Base-by-base conservation (phyloP, 768 basidiomycete species). In the Calvatia gigantea region DNA sequence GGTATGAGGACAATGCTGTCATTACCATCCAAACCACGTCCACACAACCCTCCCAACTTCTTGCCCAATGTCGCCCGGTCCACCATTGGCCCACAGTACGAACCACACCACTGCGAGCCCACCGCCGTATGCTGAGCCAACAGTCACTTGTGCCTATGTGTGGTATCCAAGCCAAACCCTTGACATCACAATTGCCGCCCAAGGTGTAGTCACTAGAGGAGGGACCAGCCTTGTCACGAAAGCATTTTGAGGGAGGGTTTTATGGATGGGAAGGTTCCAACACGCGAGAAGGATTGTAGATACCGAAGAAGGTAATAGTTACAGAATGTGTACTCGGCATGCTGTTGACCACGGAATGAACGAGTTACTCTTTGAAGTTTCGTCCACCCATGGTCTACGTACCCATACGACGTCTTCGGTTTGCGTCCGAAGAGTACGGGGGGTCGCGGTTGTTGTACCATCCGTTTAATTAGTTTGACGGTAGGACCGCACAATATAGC, bases 301-400 rank as follows among this genome's bases (percentile, higher is more conserved):
- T 73, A 7, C 81, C 83, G 64, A 80, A 86, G 70, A 77, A 91
- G 2, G 77, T 75, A 61, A 88, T 87, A 4, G 76, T 72, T 8
- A 87, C 84, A 9, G 89, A 85, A 67, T 92, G 90, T 4, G 90
- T 91, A 59, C 86, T 89, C 4, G 90, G 90, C 90, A 92, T 91
- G 11, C 90, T 91, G 64, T 12, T 51, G 25, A 28, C 11, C 23
- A 15, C 38, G 2, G 8, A 6, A 25, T 27, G 23, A 23, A 37
- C 0, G 25, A n/a, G 9, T 6, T 31, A 3, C n/a, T 9, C 11
- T 14, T 12, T n/a, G 2, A 4, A 17, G 39, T 7, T 19, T 7
- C 19, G 12, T 14, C 17, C 25, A 31, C 21, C 27, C 25, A 43
- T 27, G 33, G 29, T 5, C 9, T 25, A 65, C 81, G 46, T 63